A percentile compares a stretch with the other conserved stretches of the same genome.
These are phyloP conservation scores for Alternaria arbusti DNA, from an alignment of 2,329 filamentous ascomycete species.

Conservation along the genomic window DNA sequence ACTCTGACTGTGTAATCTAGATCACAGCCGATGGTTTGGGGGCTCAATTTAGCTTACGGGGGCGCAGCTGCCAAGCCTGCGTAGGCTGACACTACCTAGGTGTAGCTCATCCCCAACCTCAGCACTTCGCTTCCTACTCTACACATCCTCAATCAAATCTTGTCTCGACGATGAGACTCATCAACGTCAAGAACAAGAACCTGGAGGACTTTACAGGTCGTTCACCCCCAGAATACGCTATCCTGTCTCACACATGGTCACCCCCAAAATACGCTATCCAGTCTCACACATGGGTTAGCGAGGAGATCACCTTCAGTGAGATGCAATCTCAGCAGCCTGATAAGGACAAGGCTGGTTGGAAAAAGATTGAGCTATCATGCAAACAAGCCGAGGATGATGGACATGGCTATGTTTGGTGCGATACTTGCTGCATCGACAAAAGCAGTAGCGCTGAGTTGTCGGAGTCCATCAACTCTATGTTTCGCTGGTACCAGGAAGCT, in stretches of 20 bases:
- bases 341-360: rapidly evolving
- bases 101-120: neutral
- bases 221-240: neutral
- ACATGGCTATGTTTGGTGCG: neutral
- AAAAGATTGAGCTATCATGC: neutral
- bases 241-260: neutral
- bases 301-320: neutral
- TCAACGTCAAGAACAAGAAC: too few relatives aligned
- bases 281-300: neutral
- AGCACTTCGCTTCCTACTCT: neutral
- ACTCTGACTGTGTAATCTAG: neutral
- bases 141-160: too few relatives aligned
- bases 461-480: neutral
- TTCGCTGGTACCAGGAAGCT: neutral
- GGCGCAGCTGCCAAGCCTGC: neutral
- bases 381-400: neutral
- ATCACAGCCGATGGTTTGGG: neutral
- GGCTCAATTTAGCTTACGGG: neutral
- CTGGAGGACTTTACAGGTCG: too few relatives aligned
- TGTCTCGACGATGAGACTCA: too few relatives aligned
- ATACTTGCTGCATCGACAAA: neutral
- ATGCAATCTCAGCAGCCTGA: neutral
- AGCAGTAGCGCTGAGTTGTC: neutral
- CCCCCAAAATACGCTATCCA: neutral
- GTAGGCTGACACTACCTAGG: neutral